Evolutionary conservation across 495 filamentous ascomycete species (phyloP).

Genomic region (Xylaria bambusicola): DNA sequence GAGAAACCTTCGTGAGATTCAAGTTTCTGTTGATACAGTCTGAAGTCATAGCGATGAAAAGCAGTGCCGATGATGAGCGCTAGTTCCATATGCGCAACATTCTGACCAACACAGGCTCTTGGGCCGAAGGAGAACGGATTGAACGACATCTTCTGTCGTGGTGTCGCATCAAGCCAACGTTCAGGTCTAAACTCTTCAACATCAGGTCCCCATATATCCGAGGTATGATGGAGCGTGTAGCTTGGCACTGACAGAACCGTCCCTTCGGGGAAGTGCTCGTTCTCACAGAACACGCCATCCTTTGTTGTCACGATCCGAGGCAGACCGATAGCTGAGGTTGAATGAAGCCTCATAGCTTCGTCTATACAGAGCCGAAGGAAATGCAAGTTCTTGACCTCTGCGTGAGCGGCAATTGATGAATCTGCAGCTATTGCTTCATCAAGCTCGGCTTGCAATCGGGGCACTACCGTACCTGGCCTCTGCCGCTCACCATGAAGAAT

Average conservation of each 20-base stretch:
- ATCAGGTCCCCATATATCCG: conserved; percentile 77
- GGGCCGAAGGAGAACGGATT: conserved; percentile 80
- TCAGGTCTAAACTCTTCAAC: conserved; percentile 75
- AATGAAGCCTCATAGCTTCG: conserved; percentile 88
- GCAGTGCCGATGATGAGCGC: conserved; percentile 72
- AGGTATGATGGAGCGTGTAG: conserved; percentile 81
- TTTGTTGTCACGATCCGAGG: conserved; percentile 72
- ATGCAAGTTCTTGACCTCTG: conserved; percentile 69
- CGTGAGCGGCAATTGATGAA: conserved; percentile 67
- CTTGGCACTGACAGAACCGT: conserved; percentile 75
- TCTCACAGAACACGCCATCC: conserved; percentile 39
- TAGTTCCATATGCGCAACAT: conserved; percentile 89
- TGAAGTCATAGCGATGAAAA: conserved; percentile 71
- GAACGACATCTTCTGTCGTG: conserved; percentile 71
- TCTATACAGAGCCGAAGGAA: conserved; percentile 77
- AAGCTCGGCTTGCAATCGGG: conserved; percentile 67
- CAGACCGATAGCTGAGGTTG: conserved; percentile 80
- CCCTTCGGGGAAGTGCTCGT: conserved; percentile 67
- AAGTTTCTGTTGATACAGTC: conserved; percentile 65
- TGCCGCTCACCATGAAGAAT: conserved; percentile 42
- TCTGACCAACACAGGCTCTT: conserved; percentile 75
- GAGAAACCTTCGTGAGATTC: conserved; percentile 81
- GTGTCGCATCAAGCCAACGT: conserved; percentile 64
- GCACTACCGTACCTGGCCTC: conserved; percentile 65
- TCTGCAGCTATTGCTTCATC: conserved; percentile 62